Evolutionary conservation across 495 filamentous ascomycete species (phyloP), one percentile per base, ranked within the genome.

Genomic region (Podospora australis): DNA sequence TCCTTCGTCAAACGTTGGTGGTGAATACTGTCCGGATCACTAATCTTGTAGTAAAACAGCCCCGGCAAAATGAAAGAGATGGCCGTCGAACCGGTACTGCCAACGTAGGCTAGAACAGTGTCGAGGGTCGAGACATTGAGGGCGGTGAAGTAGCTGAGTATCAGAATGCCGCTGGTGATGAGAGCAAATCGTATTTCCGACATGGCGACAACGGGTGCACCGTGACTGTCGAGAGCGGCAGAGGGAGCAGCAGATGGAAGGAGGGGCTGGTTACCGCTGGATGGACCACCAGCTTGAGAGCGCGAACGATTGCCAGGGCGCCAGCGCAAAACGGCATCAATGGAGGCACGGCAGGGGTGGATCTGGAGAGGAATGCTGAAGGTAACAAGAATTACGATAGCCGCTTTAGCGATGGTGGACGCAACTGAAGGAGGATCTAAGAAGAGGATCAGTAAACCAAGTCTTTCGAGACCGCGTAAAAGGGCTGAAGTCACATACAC

Each of bases 21-120:
- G 39, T 88, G 73, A 46, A 83, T 76, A 7, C 86, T 87, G 34
- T 95, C 82, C 0, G 94, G 94, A 10, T 83, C 79, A 0, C 84
- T 88, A 46, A 98, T 96, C 69, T 96, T 96, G 74, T 96, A 97
- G 71, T 96, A 98, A 66, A 98, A 97, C 11, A 97, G 62, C 0
- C 92, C 92, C 0, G 92, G 94, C 0, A 98, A 74, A 53, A 98
- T 97, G 64, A 98, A 98, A 53, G 87, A 92, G 56, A 98, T 97
- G 55, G 83, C 83, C 0, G 92, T 98, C 48, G 84, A 89, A 20
- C 92, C 92, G 0, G 92, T 98, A 58, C 84, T 89, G 6, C 94
- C 92, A 17, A 98, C 92, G 55, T 96, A 98, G 0, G 92, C 91
- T 7, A 98, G 75, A 0, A 97, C 90, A 30, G 85, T 82, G 57